Base-by-base conservation (phyloP, 2,329 filamentous ascomycete species). In the Torrubiellomyces zombiae region DNA sequence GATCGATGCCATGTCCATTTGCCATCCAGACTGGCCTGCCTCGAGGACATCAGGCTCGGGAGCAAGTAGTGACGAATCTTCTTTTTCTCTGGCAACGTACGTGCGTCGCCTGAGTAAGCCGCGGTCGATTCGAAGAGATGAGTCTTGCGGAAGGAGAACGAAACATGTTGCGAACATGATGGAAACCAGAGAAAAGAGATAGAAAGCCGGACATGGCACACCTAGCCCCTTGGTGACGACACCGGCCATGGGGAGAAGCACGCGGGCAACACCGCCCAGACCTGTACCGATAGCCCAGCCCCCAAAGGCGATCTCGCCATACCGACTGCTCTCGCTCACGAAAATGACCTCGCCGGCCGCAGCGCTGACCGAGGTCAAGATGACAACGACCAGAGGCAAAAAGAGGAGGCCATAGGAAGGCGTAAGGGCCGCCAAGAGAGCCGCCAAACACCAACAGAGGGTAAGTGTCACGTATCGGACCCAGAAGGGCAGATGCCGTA, bases 271-370 rank as follows among this genome's bases (percentile, higher is more conserved):
- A 7, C 37, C 32, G 1, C 44, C 49, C 0, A 38, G 35, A 9
- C 47, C 50, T 5, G 41, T 39, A 2, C 48, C 48, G 1, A 47
- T 31, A 20, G 45, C 50, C 49, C 50, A 53, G 16, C 50, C 49
- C 2, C 38, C 38, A 11, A 53, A 31, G 1, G 40, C 46, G n/a
- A 33, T 26, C 21, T 34, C 35, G 11, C 46, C 44, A 18, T 49
- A 44, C 8, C 40, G 36, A 0, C 41, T 37, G 9, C 43, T 25
- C 37, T 40, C 37, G 9, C 41, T 42, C n/a, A 51, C 22, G 24
- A 44, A 46, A 2, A 40, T 44, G 2, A 52, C 30, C 10, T 53
- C 48, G 25, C 38, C 45, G 5, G 37, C 38, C 4, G 47, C 42
- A 3, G 48, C 31, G 1, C 36, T 33, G 1, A 33, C 31, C 3